Evolutionary conservation across 371 early-diverging fungal genomes (phyloP), one percentile per base, ranked within the genome.

Genomic region (Neoconidiobolus thromboides): DNA sequence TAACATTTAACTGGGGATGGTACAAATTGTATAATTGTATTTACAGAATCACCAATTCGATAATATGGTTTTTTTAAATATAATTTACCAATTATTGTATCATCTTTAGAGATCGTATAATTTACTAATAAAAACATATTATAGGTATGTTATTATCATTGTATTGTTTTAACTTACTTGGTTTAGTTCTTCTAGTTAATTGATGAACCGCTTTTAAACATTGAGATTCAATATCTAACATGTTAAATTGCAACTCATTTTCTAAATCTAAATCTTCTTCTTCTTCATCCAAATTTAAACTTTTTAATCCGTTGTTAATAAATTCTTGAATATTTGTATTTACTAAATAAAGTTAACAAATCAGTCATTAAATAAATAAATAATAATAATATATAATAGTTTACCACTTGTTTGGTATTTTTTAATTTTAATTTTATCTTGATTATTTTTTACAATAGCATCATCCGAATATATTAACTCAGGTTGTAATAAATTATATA

Each of bases 1-100:
- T 36, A 55, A 55, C 55, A 55, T 40, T 55, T 55, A 40, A 55
- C 40, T 3, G 55, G 55, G 38, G 55, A 55, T 12, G 55, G 38
- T 55, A 55, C 26, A 40, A 55, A 55, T 26, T 55, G 37, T 10
- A 55, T 7, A 40, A 55, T 12, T 12, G 10, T n/a, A 40, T 55
- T 26, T 10, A n/a, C 10, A 26, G 55, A 4, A 26, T 55, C 55
- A 10, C 55, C 55, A 12, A 55, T 42, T 40, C 55, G 2, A 14
- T 38, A 55, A n/a, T 12, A 9, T 10, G 37, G 4, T 5, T 40
- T 26, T 9, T 40, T 26, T 10, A 55, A 40, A 5, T 4, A 55
- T 12, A 55, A 5, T 40, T 40, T 26, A 4, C 37, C 55, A 2
- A 55, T 38, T 36, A 55, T 14, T 10, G 55, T 55, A 55, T 55